Conservation (phyloP, 2,329 filamentous ascomycete genomes). For the Clathrospora elynae region DNA sequence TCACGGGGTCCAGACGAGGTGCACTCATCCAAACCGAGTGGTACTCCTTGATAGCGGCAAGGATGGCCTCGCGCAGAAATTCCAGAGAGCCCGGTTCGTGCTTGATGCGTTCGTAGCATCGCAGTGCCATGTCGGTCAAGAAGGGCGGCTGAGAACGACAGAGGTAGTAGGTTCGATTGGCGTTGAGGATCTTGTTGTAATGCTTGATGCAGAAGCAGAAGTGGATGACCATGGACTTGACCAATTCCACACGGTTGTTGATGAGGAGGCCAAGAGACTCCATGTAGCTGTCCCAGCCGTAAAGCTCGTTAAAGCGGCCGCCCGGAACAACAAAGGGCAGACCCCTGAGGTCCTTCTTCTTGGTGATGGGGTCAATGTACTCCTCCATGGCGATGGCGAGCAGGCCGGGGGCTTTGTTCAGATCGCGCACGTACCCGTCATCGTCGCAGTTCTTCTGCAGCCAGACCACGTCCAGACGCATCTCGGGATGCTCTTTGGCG, state of each 20-base stretch:
- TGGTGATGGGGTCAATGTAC: conserved; percentile 66
- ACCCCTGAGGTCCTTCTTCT: conserved; percentile 73
- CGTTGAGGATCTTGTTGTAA: conserved; percentile 98
- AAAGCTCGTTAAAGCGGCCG: conserved; percentile 96
- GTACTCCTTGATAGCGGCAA: conserved; percentile 97
- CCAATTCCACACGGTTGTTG: conserved; percentile 82
- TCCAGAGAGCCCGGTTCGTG: conserved; percentile 79
- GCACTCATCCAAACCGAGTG: conserved; percentile 78
- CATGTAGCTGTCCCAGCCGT: conserved; percentile 99
- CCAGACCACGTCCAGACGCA: conserved; percentile 83
- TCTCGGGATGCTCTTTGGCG: conserved; percentile 76
- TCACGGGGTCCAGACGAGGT: conserved; percentile 76
- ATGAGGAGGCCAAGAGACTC: conserved; percentile 86
- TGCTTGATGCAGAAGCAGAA: conserved; percentile 99
- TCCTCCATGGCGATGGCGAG: conserved; percentile 90
- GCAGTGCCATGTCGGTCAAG: conserved; percentile 93
- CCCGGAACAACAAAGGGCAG: conserved; percentile 97
- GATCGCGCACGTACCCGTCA: conserved; percentile 76
- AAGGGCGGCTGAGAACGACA: conserved; percentile 94
- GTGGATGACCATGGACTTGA: conserved; percentile 93
- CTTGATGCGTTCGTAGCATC: conserved; percentile 92
- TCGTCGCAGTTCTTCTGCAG: conserved; percentile 75
- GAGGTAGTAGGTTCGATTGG: conserved; percentile 94
- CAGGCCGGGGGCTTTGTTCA: conserved; percentile 87
- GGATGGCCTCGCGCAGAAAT: conserved; percentile 77